Conservation (phyloP, 768 basidiomycete species). For the Rhodotorula babjevae region DNA sequence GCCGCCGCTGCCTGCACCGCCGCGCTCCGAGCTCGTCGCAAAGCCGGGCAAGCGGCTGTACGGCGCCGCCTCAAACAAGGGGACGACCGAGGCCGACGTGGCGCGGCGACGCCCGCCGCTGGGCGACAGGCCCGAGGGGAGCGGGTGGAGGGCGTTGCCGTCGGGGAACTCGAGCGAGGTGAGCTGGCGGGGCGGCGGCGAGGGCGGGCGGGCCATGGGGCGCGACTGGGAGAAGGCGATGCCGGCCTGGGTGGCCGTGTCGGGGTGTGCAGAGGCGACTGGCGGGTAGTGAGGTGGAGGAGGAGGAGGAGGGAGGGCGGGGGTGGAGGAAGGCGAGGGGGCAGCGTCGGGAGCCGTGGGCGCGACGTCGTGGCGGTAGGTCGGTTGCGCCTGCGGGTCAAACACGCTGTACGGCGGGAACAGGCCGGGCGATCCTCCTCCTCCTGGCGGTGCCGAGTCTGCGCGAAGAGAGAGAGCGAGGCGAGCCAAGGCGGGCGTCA, state of each 20-base stretch:
- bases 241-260: not conserved
- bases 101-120: not conserved
- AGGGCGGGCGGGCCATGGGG: not conserved
- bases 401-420: too few species aligned
- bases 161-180: conserved; percentile 3
- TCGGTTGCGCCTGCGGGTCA: too few species aligned
- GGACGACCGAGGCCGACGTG: not conserved
- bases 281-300: not conserved
- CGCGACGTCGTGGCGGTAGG: too few species aligned
- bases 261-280: not conserved
- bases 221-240: not conserved
- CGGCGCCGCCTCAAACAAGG: not conserved
- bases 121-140: conserved; percentile 1
- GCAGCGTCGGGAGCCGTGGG: too few species aligned
- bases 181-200: not conserved
- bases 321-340: not conserved
- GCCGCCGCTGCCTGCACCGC: not conserved
- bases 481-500: too few species aligned
- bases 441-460: too few species aligned
- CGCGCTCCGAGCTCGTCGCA: conserved; percentile 22
- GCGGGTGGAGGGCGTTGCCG: conserved; percentile 14
- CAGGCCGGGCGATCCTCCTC: too few species aligned
- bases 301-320: not conserved
- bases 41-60: conserved; percentile 1
- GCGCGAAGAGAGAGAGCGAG: too few species aligned